phyloP scores from a whole-genome alignment of 2,329 filamentous ascomycete species.

The Scedosporium dehoogii region DNA sequence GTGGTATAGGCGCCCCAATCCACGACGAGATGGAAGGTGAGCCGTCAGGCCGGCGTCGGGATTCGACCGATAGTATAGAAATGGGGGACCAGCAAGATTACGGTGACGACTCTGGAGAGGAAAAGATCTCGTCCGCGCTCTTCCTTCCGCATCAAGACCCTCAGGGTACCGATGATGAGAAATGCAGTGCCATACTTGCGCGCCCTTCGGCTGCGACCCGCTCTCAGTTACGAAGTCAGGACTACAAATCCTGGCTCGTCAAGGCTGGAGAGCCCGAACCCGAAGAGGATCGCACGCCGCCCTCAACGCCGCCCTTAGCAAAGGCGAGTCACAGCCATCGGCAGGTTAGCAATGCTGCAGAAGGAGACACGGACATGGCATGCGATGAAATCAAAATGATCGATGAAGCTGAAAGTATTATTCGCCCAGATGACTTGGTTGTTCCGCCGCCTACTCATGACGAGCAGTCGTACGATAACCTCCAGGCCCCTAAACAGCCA shows the following conservation, averaged over 20 bases:
- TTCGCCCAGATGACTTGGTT: neutral
- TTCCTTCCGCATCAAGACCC: constrained; percentile 66
- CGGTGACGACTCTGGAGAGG: constrained; percentile 59
- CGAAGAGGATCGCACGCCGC: constrained; percentile 19
- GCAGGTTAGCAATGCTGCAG: neutral
- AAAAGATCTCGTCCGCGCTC: constrained; percentile 78
- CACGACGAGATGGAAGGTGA: constrained; percentile 1
- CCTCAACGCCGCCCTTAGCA: constrained; percentile 6
- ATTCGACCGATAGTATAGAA: constrained; percentile 29
- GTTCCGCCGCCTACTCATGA: neutral
- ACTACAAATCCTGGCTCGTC: constrained; percentile 44
- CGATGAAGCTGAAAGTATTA: neutral
- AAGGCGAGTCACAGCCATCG: constrained; percentile 4
- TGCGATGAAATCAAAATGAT: neutral
- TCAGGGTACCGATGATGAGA: constrained; percentile 17
- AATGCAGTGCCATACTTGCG: neutral
- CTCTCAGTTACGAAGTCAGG: constrained; percentile 16
- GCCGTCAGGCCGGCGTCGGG: constrained; percentile 17
- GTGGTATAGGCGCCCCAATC: constrained; percentile 18
- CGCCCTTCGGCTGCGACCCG: neutral
- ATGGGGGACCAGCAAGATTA: constrained; percentile 28
- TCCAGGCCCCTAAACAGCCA: constrained; percentile 40
- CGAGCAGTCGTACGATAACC: constrained; percentile 1
- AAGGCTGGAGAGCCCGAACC: constrained; percentile 43
- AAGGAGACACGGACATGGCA: neutral